A percentile compares a stretch with the other conserved stretches of the same genome.
Evolutionary conservation across 148 eudicot species (phyloP).

Genomic region (Dianthus caryophyllus): DNA sequence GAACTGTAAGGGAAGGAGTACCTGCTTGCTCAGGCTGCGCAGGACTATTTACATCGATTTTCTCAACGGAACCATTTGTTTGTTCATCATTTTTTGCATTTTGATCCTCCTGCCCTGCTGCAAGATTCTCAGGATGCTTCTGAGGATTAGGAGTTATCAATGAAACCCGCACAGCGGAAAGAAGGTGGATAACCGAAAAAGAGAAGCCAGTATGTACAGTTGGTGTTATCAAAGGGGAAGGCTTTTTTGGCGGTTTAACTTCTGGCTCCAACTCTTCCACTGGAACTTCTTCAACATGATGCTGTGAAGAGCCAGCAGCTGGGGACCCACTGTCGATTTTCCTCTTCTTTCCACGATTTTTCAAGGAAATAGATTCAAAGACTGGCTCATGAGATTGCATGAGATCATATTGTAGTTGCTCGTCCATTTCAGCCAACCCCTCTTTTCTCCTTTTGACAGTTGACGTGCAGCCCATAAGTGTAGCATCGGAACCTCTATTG

Average conservation of each 20-base stretch:
- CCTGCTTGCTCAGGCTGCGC: slow-evolving; percentile 31
- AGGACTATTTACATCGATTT: slow-evolving; percentile 38
- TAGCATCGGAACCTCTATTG: slow-evolving; percentile 38
- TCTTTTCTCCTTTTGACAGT: slow-evolving; percentile 44
- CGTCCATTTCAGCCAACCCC: slow-evolving; percentile 33
- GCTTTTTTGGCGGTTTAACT: slow-evolving; percentile 54
- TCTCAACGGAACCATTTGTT: slow-evolving; percentile 33
- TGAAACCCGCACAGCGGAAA: slow-evolving; percentile 84
- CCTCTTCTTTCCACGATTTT: slow-evolving; percentile 56
- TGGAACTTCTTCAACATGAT: slow-evolving; percentile 40
- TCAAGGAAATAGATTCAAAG: slow-evolving; percentile 39
- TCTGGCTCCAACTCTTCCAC: slow-evolving; percentile 55
- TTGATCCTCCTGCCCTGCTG: slow-evolving; percentile 27
- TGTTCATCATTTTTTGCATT: slow-evolving; percentile 34
- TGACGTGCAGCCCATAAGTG: slow-evolving; percentile 42
- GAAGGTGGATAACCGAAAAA: slow-evolving; percentile 83
- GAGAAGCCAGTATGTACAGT: slow-evolving; percentile 76
- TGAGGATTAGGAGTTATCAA: slow-evolving; percentile 52
- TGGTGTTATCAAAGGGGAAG: slow-evolving; percentile 62
- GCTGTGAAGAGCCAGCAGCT: slow-evolving; percentile 41
- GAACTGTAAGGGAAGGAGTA: slow-evolving; percentile 61
- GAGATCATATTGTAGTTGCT: slow-evolving; percentile 31
- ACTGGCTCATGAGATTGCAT: slow-evolving; percentile 36
- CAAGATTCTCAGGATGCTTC: slow-evolving; percentile 38
- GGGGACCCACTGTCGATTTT: slow-evolving; percentile 35